phyloP scores from a whole-genome alignment of 352 stramenopile species.

The Pilasporangium apinafurcum region DNA sequence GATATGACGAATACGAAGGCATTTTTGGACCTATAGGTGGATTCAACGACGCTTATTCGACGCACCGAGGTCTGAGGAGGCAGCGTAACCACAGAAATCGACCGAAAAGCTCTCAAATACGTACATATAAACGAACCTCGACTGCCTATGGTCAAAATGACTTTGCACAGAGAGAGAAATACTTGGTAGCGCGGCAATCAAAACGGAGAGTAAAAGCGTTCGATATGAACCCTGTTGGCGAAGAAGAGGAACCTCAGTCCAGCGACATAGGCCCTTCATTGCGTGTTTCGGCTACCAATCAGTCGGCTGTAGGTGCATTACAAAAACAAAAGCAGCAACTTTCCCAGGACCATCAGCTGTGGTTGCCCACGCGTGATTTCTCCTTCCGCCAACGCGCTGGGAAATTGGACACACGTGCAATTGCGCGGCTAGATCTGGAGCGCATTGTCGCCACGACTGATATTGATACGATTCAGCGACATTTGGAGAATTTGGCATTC shows the following conservation, averaged over 20 bases:
- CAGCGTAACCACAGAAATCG: too few relatives aligned
- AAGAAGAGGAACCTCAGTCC: slow-evolving; percentile 1
- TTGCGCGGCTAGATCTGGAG: slow-evolving; percentile 62
- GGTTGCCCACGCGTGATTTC: slow-evolving; percentile 67
- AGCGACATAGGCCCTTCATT: neutral
- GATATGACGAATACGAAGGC: slow-evolving; percentile 65
- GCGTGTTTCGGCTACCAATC: neutral
- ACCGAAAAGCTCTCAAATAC: too few relatives aligned
- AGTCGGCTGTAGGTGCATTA: neutral
- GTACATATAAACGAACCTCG: neutral
- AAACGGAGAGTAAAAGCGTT: slow-evolving; percentile 15
- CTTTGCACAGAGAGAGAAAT: slow-evolving; percentile 11
- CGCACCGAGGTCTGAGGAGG: too few relatives aligned
- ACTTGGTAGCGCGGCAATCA: slow-evolving; percentile 9
- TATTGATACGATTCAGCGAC: slow-evolving; percentile 63
- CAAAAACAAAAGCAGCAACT: slow-evolving; percentile 9
- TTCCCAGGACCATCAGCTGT: slow-evolving; percentile 32
- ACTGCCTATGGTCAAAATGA: too few relatives aligned
- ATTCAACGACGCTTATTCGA: slow-evolving; percentile 5
- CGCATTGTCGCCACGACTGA: slow-evolving; percentile 73
- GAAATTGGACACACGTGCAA: slow-evolving; percentile 67
- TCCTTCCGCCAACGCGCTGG: slow-evolving; percentile 65
- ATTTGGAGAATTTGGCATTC: slow-evolving; percentile 79
- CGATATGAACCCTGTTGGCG: neutral
- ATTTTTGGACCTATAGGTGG: slow-evolving; percentile 42